Percentiles rank a stretch among this genome's conserved stretches.
phyloP scores from a whole-genome alignment of 345 rosid species.

The Pistacia atlantica region DNA sequence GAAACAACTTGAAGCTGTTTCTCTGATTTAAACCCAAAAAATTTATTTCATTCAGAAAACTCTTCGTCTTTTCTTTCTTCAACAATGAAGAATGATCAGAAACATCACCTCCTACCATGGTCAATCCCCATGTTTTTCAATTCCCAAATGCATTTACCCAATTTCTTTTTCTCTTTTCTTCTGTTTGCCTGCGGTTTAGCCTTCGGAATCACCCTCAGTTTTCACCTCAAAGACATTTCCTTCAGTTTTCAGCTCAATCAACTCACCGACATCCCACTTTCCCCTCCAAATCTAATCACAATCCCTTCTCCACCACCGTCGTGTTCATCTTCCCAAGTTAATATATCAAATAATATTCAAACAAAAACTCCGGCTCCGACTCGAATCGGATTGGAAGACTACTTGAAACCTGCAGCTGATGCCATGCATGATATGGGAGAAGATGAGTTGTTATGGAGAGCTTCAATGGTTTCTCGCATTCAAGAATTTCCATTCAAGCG shows the following conservation, averaged over 20 bases:
- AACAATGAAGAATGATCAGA: not conserved
- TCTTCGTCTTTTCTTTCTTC: not conserved
- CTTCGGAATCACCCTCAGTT: slow-evolving; percentile 41
- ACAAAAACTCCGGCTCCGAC: not conserved
- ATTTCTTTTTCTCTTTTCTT: slow-evolving; percentile 36
- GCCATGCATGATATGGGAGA: slow-evolving; percentile 66
- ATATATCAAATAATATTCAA: not conserved
- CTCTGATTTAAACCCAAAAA: not conserved
- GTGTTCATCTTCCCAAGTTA: not conserved
- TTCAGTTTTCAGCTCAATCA: slow-evolving; percentile 40
- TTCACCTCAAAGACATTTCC: slow-evolving; percentile 36
- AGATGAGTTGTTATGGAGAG: slow-evolving; percentile 55
- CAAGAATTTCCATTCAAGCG: slow-evolving; percentile 36
- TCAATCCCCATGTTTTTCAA: slow-evolving; percentile 10
- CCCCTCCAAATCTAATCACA: not conserved
- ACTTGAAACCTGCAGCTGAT: slow-evolving; percentile 28
- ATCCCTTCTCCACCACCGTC: not conserved
- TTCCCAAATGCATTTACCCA: slow-evolving; percentile 34
- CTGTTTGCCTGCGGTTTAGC: slow-evolving; percentile 49
- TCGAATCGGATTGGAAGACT: slow-evolving; percentile 21
- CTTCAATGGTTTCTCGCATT: slow-evolving; percentile 49
- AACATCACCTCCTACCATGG: not conserved
- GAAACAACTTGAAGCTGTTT: no score
- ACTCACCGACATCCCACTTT: not conserved
- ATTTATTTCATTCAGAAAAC: not conserved